phyloP scores from a whole-genome alignment of 345 rosid genomes.

The Laguncularia racemosa region DNA sequence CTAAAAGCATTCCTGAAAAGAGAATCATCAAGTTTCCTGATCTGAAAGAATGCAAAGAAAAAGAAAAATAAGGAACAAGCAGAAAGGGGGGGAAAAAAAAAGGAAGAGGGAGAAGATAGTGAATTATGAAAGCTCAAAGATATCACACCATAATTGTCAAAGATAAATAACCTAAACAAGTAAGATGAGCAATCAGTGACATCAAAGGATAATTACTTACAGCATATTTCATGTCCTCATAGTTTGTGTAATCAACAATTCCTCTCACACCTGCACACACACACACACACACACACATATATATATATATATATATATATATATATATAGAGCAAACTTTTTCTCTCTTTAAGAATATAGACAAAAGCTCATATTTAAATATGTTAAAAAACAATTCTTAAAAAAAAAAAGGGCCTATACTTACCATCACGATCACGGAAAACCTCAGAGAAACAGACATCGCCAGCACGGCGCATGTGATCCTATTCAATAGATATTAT shows the following conservation, averaged over 20 bases:
- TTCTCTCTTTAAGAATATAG: no score
- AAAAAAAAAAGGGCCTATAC: slow-evolving; percentile 2
- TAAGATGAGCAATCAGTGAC: background rate
- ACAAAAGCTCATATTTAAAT: background rate
- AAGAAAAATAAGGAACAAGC: no score
- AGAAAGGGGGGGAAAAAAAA: no score
- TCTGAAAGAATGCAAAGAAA: slow-evolving; percentile 39
- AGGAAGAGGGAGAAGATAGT: background rate
- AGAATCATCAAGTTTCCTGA: slow-evolving; percentile 81
- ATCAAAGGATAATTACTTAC: slow-evolving; percentile 36
- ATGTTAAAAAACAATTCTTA: background rate
- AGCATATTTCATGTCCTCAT: slow-evolving; percentile 94
- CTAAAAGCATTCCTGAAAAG: slow-evolving; percentile 87
- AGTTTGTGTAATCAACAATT: slow-evolving; percentile 78
- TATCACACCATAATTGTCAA: background rate
- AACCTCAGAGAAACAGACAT: slow-evolving; percentile 93
- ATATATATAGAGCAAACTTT: no score
- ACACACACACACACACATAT: no score
- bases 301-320: no score
- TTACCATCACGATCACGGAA: slow-evolving; percentile 83
- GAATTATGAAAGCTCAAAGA: slow-evolving; percentile 11
- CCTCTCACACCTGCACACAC: slow-evolving; percentile 84
- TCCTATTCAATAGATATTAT: slow-evolving; percentile 36
- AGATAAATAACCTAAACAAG: background rate
- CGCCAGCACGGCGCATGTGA: slow-evolving; percentile 99